Base-by-base conservation (phyloP, 257 asterid genomes). In the Solanum chiquidenum region DNA sequence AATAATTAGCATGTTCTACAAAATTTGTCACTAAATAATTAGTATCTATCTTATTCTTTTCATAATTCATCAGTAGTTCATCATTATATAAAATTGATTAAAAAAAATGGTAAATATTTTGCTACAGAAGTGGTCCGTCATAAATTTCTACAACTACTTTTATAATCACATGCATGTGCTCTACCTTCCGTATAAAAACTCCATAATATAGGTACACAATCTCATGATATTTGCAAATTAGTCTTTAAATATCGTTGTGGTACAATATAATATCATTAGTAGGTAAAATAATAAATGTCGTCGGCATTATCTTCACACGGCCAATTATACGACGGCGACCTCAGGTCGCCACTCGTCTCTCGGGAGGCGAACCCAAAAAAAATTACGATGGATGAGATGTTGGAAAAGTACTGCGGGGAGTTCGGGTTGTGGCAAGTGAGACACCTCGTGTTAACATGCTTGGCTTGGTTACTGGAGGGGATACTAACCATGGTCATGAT, bases 401-500 rank as follows among this genome's bases (percentile, higher is more conserved):
- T 96, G 82, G 91, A 82, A 4, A 93, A 92, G n/a, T 84, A 95
- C 52, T 94, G 98, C 92, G 98, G 98, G 42, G 98, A 96, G 84
- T 94, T 96, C 16, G 98, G 98, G 74, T 35, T 86, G 89, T 96
- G 99, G 99, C 99, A 95, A 85, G 20, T 92, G 31, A 87, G 90
- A 62, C 98, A 96, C 93, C 93, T 96, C 6, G 89, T 95, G 10
- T 84, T 96, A 3, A 92, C 98, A 1, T 92, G 94, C 91, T 85
- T 91, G 92, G 97, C 97, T 2, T 96, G 98, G 99, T 96, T 96
- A 8, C 92, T 96, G 0, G 97, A 95, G 90, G 98, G 98, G 0
- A 90, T 95, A 83, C 98, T 94, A 86, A 92, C 94, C 86, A 96
- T 96, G 99, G 98, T 95, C 35, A 97, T 96, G 89, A 94, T 96